Conservation (phyloP, 2,329 filamentous ascomycete species). For the Thielaviopsis ethacetica region DNA sequence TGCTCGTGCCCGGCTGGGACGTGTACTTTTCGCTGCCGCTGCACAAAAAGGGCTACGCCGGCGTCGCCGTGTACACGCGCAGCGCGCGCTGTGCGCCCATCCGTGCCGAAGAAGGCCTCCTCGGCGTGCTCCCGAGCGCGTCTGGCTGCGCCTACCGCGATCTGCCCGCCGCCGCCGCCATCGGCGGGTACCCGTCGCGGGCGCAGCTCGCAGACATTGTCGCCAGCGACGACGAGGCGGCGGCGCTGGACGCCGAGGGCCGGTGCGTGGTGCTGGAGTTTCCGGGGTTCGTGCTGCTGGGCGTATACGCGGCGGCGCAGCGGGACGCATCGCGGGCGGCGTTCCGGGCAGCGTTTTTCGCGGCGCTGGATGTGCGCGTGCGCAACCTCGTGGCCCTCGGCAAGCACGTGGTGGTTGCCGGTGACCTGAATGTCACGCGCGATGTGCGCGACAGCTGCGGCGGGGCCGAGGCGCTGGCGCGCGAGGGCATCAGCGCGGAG, state of each 20-base stretch:
- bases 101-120: conserved; percentile 83
- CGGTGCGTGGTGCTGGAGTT: conserved; percentile 87
- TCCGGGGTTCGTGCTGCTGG: conserved; percentile 82
- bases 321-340: conserved; percentile 69
- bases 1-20: conserved; percentile 87
- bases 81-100: conserved; percentile 73
- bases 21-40: conserved; percentile 88
- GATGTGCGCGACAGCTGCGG: conserved; percentile 62
- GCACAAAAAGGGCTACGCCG: conserved; percentile 93
- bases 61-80: conserved; percentile 89
- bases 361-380: conserved; percentile 64
- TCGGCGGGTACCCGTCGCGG: conserved; percentile 71
- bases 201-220: conserved; percentile 45
- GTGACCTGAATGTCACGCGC: conserved; percentile 70
- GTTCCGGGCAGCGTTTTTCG: conserved; percentile 67
- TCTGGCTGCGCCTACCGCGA: conserved; percentile 64
- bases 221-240: conserved; percentile 35
- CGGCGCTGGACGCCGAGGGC: conserved; percentile 72
- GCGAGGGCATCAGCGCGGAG: conserved; percentile 49
- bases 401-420: conserved; percentile 71
- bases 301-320: conserved; percentile 81
- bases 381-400: conserved; percentile 68
- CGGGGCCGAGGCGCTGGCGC: conserved; percentile 52
- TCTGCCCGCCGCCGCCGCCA: conserved; percentile 55
- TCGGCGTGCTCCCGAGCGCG: conserved; percentile 53